phyloP scores from a whole-genome alignment of 148 eudicot genomes.

The Rhododendron ferrugineum region DNA sequence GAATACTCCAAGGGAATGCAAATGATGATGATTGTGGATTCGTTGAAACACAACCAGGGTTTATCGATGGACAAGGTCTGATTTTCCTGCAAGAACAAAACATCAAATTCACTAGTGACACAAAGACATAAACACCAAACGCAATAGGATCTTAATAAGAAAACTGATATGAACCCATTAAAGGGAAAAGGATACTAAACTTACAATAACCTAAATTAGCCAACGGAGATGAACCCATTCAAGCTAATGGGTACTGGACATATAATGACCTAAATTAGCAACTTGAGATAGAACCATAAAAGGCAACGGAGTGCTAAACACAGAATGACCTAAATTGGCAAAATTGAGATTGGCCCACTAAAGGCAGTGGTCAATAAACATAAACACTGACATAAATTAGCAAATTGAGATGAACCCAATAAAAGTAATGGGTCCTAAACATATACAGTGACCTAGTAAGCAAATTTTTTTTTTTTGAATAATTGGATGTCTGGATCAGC shows the following conservation, averaged over 20 bases:
- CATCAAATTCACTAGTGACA: neutral
- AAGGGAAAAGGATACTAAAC: neutral
- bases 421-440: neutral
- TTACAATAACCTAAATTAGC: neutral
- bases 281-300: neutral
- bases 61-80: constrained; percentile 78
- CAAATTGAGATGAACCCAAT: neutral
- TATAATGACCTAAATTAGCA: neutral
- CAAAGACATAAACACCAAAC: neutral
- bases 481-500: too few species aligned
- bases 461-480: too few species aligned
- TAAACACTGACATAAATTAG: neutral
- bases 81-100: constrained; percentile 57
- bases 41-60: constrained; percentile 83
- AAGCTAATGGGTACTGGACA: neutral
- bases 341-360: neutral
- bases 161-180: neutral
- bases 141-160: neutral
- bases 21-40: constrained; percentile 73
- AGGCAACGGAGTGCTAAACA: neutral
- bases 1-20: constrained; percentile 78
- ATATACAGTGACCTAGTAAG: too few species aligned
- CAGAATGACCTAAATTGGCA: neutral
- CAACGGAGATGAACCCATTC: neutral
- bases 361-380: neutral